Conservation (phyloP, 768 basidiomycete genomes). For the Fomitopsis serialis region DNA sequence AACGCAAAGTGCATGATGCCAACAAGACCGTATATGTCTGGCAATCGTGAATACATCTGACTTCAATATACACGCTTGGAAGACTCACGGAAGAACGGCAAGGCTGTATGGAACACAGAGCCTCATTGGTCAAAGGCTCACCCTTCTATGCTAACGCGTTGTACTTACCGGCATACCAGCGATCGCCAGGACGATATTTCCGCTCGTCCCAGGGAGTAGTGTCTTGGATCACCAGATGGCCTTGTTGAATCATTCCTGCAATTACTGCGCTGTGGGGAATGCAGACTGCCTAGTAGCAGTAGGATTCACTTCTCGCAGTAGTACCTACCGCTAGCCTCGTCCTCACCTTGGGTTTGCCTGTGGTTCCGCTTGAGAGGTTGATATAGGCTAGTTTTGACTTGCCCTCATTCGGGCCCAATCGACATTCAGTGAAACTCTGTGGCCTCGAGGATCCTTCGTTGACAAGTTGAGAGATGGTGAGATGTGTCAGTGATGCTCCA, state of each 20-base stretch:
- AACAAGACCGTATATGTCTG: conserved; percentile 63
- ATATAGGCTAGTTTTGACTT: conserved; percentile 64
- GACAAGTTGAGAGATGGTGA: conserved; percentile 44
- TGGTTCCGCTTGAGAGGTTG: conserved; percentile 70
- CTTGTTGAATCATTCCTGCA: conserved; percentile 22
- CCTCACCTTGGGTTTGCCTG: conserved; percentile 58
- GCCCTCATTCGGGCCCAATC: conserved; percentile 49
- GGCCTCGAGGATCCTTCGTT: conserved; percentile 36
- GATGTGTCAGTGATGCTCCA: conserved; percentile 10
- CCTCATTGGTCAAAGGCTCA: neutral
- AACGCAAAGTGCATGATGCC: conserved; percentile 54
- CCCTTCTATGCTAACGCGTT: neutral
- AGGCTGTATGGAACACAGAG: conserved; percentile 7
- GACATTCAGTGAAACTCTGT: conserved; percentile 41
- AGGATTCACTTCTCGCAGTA: neutral
- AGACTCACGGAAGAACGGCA: conserved; percentile 24
- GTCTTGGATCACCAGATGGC: conserved; percentile 19
- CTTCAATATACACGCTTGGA: neutral
- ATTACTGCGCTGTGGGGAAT: conserved; percentile 29
- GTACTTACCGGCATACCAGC: conserved; percentile 54
- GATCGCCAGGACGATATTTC: conserved; percentile 38
- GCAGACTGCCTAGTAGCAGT: conserved; percentile 31
- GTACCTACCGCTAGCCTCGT: neutral
- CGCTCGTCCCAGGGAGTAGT: neutral
- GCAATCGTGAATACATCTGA: conserved; percentile 7